phyloP scores from a whole-genome alignment of 2,329 filamentous ascomycete genomes.

The Myriosclerotinia scirpicola region DNA sequence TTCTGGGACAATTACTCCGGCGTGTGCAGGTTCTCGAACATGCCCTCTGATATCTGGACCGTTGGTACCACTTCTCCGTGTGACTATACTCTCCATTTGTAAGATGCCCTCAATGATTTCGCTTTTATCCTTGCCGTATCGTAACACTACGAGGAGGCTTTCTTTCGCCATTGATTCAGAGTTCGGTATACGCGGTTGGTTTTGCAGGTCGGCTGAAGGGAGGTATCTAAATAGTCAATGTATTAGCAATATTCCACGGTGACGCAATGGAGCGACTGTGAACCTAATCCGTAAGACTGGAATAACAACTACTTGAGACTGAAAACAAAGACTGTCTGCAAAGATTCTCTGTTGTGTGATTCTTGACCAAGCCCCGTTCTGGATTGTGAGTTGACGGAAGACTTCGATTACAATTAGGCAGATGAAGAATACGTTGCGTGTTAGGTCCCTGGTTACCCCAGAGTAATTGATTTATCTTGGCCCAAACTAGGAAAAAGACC shows the following conservation, averaged over 20 bases:
- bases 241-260: background rate
- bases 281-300: background rate
- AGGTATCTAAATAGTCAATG: background rate
- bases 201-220: background rate
- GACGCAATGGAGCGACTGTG: accelerated
- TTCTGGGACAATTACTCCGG: background rate
- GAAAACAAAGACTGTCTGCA: accelerated
- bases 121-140: background rate
- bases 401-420: background rate
- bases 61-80: accelerated
- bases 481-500: no score
- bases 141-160: background rate
- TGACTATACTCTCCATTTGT: background rate
- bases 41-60: no score
- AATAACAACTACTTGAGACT: background rate
- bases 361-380: background rate
- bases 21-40: background rate
- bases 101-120: background rate
- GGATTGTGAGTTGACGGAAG: background rate
- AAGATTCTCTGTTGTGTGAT: background rate
- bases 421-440: background rate
- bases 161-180: background rate
- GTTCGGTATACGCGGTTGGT: background rate
- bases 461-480: no score
- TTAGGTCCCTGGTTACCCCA: background rate